Evolutionary conservation across 805 yeast species (phyloP).

Genomic region (Grigorovia yakushimaensis): DNA sequence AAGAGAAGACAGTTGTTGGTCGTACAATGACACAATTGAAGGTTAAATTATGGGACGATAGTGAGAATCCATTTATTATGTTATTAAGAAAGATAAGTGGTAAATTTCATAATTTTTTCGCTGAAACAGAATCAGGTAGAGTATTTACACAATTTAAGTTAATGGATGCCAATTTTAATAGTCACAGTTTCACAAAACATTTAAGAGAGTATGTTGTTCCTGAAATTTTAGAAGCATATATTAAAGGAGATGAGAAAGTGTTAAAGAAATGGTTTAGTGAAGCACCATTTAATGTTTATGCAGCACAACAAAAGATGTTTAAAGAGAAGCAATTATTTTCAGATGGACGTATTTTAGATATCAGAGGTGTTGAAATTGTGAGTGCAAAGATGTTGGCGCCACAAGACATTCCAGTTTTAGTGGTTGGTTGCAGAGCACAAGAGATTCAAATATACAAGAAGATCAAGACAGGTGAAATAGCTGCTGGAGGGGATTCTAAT

Average conservation of each 20-base stretch:
- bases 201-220: slow-evolving; percentile 90
- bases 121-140: slow-evolving; percentile 92
- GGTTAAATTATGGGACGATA: slow-evolving; percentile 74
- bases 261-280: slow-evolving; percentile 90
- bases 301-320: slow-evolving; percentile 86
- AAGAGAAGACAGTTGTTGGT: slow-evolving; percentile 61
- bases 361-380: slow-evolving; percentile 88
- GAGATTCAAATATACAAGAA: slow-evolving; percentile 85
- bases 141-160: slow-evolving; percentile 78
- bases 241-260: slow-evolving; percentile 76
- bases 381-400: slow-evolving; percentile 85
- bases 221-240: slow-evolving; percentile 90
- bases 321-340: slow-evolving; percentile 84
- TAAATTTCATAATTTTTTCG: slow-evolving; percentile 78
- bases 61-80: slow-evolving; percentile 84
- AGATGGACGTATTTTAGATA: slow-evolving; percentile 85
- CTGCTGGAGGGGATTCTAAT: slow-evolving; percentile 93
- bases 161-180: slow-evolving; percentile 82
- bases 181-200: slow-evolving; percentile 69
- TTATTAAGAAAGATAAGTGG: slow-evolving; percentile 69
- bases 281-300: slow-evolving; percentile 92
- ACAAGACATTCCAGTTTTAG: slow-evolving; percentile 83
- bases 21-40: slow-evolving; percentile 50
- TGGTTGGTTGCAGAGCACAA: slow-evolving; percentile 92
- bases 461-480: slow-evolving; percentile 84